phyloP scores from a whole-genome alignment of 225 moss, liverwort and hornwort species.

The Antitrichia curtipendula region DNA sequence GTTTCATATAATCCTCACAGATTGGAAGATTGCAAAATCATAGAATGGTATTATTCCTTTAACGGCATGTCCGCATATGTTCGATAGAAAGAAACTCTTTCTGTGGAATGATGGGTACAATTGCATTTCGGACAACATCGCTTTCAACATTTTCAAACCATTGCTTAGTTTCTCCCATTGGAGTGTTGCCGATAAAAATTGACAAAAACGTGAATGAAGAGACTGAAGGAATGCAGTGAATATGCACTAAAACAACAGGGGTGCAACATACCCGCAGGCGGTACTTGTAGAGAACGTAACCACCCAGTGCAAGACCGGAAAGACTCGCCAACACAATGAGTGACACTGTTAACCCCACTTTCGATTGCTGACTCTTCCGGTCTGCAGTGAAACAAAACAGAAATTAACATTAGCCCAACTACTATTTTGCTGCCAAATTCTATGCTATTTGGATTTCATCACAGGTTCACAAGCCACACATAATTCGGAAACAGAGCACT shows the following conservation, averaged over 20 bases:
- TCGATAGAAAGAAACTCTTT: neutral
- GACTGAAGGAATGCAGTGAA: neutral
- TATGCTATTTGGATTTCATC: neutral
- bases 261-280: slow-evolving; percentile 38
- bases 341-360: slow-evolving; percentile 47
- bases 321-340: slow-evolving; percentile 28
- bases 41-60: neutral
- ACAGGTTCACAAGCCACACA: neutral
- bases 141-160: neutral
- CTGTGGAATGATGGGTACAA: neutral
- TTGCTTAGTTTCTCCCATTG: neutral
- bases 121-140: neutral
- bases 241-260: neutral
- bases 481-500: neutral
- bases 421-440: neutral
- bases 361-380: slow-evolving; percentile 19
- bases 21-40: neutral
- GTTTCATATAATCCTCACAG: neutral
- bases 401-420: neutral
- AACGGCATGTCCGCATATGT: neutral
- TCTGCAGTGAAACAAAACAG: neutral
- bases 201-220: neutral
- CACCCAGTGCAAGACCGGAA: slow-evolving; percentile 21
- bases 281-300: slow-evolving; percentile 73
- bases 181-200: neutral